These are phyloP conservation scores for Sclerotinia minor DNA, from an alignment of 2,329 filamentous ascomycete species.

Conservation along the genomic window DNA sequence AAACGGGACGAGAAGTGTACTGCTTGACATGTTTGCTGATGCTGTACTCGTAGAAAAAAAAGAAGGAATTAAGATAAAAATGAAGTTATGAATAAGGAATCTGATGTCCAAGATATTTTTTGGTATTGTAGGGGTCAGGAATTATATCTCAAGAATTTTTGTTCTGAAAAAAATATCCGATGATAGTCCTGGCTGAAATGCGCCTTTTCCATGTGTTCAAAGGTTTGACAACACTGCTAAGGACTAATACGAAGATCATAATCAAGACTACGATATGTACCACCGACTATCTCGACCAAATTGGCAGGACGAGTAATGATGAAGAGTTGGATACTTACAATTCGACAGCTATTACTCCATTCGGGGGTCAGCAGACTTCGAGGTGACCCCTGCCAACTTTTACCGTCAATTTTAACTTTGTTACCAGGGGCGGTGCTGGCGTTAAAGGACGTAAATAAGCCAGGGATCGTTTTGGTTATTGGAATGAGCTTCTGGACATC, in stretches of 20 bases:
- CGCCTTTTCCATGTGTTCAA: neutral
- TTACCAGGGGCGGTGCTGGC: neutral
- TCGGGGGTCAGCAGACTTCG: neutral
- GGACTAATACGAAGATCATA: conserved; percentile 9
- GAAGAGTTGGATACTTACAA: neutral
- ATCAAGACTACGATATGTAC: conserved; percentile 5
- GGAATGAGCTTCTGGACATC: neutral
- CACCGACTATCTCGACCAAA: conserved; percentile 3
- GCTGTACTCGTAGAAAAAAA: neutral
- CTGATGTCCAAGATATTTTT: neutral
- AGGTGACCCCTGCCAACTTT: neutral
- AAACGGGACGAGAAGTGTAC: conserved; percentile 23
- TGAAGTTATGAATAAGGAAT: neutral
- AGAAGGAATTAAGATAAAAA: neutral
- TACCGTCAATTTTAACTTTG: neutral
- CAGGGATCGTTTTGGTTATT: neutral
- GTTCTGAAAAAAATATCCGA: neutral
- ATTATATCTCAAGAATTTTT: conserved; percentile 20
- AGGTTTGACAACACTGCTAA: neutral
- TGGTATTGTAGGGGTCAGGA: neutral
- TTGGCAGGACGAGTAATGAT: neutral
- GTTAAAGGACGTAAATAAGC: neutral
- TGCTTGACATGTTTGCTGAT: conserved; percentile 28
- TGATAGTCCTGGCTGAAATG: neutral
- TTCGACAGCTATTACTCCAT: neutral